Conservation (phyloP, 192 early-diverging fungal genomes). For the Coemansia sp. region DNA sequence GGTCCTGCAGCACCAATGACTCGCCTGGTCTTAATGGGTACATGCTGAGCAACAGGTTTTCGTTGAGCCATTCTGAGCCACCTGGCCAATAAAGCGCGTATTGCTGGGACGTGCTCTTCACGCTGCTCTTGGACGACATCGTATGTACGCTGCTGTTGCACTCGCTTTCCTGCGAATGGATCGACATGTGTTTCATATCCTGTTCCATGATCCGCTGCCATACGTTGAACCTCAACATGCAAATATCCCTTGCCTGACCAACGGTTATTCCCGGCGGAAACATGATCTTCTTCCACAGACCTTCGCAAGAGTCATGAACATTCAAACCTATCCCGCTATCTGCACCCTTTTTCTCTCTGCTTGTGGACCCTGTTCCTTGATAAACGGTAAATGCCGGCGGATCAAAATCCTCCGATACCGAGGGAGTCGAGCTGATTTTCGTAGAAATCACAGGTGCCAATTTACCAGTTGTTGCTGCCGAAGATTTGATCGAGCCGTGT, state of each 20-base stretch:
- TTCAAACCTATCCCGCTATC: conserved; percentile 15
- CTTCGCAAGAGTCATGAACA: conserved; percentile 42
- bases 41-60: conserved; percentile 16
- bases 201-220: conserved; percentile 44
- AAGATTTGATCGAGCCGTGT: neutral
- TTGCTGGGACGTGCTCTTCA: conserved; percentile 24
- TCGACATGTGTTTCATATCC: conserved; percentile 5
- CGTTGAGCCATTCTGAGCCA: conserved; percentile 43
- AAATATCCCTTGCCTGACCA: conserved; percentile 53
- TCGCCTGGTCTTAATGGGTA: conserved; percentile 33
- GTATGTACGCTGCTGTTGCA: conserved; percentile 17
- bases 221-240: conserved; percentile 54
- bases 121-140: neutral
- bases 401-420: neutral
- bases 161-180: neutral
- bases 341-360: neutral
- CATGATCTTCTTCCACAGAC: conserved; percentile 25
- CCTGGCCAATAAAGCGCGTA: conserved; percentile 53
- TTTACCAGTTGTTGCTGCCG: neutral
- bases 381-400: neutral
- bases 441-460: neutral
- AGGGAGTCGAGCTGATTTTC: neutral
- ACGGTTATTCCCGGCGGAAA: conserved; percentile 51
- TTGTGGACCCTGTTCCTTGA: neutral
- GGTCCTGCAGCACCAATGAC: conserved; percentile 49